phyloP scores from a whole-genome alignment of 208 protist genomes.

The Leishmania arabica region DNA sequence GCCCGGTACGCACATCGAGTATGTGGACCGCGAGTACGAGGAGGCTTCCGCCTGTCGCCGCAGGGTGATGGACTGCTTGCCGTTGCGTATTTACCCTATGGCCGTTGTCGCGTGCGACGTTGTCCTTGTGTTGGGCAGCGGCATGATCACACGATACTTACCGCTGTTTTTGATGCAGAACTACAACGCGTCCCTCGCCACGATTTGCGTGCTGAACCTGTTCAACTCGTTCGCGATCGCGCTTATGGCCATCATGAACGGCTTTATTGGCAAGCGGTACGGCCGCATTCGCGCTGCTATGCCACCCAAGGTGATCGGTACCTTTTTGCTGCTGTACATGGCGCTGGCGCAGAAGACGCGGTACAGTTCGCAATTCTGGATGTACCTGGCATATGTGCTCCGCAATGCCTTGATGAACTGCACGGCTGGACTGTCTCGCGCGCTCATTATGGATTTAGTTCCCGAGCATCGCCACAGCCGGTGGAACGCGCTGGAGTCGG shows the following conservation, averaged over 20 bases:
- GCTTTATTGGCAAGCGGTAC: conserved; percentile 41
- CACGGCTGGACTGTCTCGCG: conserved; percentile 52
- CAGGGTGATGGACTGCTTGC: conserved; percentile 43
- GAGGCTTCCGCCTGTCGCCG: conserved; percentile 40
- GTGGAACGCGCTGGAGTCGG: conserved; percentile 76
- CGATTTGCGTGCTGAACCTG: conserved; percentile 46
- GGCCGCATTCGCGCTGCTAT: conserved; percentile 56
- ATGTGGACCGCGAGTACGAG: conserved; percentile 46
- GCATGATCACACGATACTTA: conserved; percentile 83
- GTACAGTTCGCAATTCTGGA: conserved; percentile 36
- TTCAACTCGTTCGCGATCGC: conserved; percentile 51
- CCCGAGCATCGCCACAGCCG: conserved; percentile 44
- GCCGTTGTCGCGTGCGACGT: conserved; percentile 48
- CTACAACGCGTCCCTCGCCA: conserved; percentile 48
- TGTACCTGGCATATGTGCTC: conserved; percentile 61
- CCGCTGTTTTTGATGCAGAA: conserved; percentile 72
- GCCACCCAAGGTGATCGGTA: conserved; percentile 46
- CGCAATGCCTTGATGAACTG: conserved; percentile 72
- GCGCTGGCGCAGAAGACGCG: conserved; percentile 37
- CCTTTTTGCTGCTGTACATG: conserved; percentile 69
- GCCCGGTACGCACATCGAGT: conserved; percentile 23
- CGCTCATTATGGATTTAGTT: conserved; percentile 76
- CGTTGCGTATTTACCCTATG: conserved; percentile 52
- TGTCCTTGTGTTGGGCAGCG: conserved; percentile 53
- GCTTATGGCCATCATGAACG: conserved; percentile 48